These are phyloP conservation scores for Aristolochia contorta DNA, from an alignment of 164 flowering plant species.

Conservation along the genomic window DNA sequence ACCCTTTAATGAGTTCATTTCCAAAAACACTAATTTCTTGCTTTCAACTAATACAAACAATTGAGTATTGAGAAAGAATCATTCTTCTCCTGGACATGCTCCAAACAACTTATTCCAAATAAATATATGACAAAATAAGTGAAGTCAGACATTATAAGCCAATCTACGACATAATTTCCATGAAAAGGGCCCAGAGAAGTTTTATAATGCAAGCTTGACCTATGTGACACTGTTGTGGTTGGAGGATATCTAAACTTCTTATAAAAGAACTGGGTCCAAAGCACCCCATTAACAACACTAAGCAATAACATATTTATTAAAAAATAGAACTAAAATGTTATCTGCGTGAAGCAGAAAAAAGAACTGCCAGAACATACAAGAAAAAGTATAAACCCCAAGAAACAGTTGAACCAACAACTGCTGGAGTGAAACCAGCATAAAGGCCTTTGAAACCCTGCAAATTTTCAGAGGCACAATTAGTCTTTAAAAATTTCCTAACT, in stretches of 20 bases:
- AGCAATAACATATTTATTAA: background rate
- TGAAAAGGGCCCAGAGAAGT: no score
- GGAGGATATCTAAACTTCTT: background rate
- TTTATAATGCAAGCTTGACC: no score
- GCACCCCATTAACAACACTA: background rate
- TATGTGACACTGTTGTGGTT: no score
- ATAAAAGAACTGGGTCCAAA: background rate
- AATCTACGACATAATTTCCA: no score
- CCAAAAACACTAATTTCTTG: no score
- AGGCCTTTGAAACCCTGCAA: slow-evolving; percentile 87
- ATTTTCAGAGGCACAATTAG: background rate
- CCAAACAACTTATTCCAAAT: no score
- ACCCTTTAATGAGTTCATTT: no score
- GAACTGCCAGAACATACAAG: slow-evolving; percentile 36
- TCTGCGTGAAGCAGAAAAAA: background rate
- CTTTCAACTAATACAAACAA: no score
- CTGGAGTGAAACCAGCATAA: slow-evolving; percentile 85
- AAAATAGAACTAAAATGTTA: background rate
- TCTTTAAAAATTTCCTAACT: background rate
- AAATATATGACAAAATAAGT: no score
- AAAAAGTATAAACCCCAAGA: slow-evolving; percentile 92
- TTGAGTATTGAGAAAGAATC: no score
- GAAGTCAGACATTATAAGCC: no score
- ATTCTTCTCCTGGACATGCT: no score
- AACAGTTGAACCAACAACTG: slow-evolving; percentile 83